Percentiles rank a stretch among this genome's conserved stretches.
Evolutionary conservation across 768 basidiomycete genomes (phyloP).

Genomic region (Panaeolus cyanescens): DNA sequence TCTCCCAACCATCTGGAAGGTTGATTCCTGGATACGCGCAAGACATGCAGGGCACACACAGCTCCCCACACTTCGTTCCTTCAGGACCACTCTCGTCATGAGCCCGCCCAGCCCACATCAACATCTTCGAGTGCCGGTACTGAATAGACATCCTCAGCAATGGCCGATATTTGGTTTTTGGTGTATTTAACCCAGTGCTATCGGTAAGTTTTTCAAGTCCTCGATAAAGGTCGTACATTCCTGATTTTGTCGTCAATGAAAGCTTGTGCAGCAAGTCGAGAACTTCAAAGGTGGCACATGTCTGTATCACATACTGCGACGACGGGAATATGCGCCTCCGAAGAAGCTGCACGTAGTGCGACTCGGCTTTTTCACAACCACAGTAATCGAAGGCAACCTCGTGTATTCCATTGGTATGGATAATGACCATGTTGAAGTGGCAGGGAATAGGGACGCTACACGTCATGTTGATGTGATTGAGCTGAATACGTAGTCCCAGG

Average conservation of each 20-base stretch:
- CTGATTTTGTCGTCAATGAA: background rate
- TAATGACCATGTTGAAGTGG: background rate
- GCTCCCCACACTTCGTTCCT: slow-evolving; percentile 23
- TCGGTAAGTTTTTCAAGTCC: too few species aligned
- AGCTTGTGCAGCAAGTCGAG: background rate
- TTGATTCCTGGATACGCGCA: slow-evolving; percentile 34
- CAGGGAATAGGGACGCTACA: background rate
- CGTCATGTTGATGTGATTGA: background rate
- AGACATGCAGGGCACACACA: slow-evolving; percentile 30
- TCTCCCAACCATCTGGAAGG: slow-evolving; percentile 24
- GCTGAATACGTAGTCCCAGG: background rate
- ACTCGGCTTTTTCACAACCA: background rate
- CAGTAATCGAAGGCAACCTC: slow-evolving; percentile 3
- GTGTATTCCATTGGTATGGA: slow-evolving; percentile 5
- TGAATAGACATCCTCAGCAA: background rate
- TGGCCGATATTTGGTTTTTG: background rate
- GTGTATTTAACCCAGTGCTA: background rate
- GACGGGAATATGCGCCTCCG: background rate
- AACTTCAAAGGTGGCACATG: too few species aligned
- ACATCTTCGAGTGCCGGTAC: slow-evolving; percentile 20
- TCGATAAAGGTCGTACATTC: background rate
- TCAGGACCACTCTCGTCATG: slow-evolving; percentile 18
- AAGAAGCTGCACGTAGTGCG: background rate
- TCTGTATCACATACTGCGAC: background rate
- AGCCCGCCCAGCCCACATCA: slow-evolving; percentile 24